Base-by-base conservation (phyloP, 2,329 filamentous ascomycete genomes). In the Trichoderma sp. region DNA sequence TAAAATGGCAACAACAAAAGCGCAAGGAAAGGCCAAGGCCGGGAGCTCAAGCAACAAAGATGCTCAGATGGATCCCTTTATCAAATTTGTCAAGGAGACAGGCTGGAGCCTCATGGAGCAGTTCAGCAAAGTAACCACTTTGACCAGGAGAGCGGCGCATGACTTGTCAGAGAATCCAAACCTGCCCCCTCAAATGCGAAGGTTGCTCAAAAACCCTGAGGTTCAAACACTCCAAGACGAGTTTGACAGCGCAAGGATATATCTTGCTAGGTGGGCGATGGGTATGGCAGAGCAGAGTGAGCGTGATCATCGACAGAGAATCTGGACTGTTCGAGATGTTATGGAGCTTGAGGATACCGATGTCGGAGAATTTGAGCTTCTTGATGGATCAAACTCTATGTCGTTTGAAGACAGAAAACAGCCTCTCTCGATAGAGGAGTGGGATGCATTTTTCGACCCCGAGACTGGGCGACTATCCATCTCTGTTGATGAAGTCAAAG, bases 201-300 rank as follows among this genome's bases (percentile, higher is more conserved):
- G 94, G 68, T 84, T 99, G 79, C 91, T 99, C 83, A 92, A 91
- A 81, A 98, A 97, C 78, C 95, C 95, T 0, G 95, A 99, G 81
- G 95, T 99, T 0, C 95, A 98, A 85, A 98, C 94, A 0, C 84
- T 99, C 27, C 95, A 98, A 82, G 95, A 98, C 76, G 97, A 99
- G 82, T 99, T 98, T 80, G 97, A 99, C 86, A 98, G 95, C 80
- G 97, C 97, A 4, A 91, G 97, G 78, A 89, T 99, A 76, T 99
- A 99, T 82, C 88, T 99, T 53, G 97, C 97, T 27, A 90, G 97
- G 77, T 99, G 97, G 97, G 97, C 97, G 3, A 98, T 99, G 97
- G 95, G 95, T 8, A 98, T 99, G 78, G 95, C 97, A 0, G 97
- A 99, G 83, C 97, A 99, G 85, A 96, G 95, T 80, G 97, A 99